These are phyloP conservation scores for Fusarium buxicola DNA, from an alignment of 2,329 filamentous ascomycete genomes.

Conservation along the genomic window DNA sequence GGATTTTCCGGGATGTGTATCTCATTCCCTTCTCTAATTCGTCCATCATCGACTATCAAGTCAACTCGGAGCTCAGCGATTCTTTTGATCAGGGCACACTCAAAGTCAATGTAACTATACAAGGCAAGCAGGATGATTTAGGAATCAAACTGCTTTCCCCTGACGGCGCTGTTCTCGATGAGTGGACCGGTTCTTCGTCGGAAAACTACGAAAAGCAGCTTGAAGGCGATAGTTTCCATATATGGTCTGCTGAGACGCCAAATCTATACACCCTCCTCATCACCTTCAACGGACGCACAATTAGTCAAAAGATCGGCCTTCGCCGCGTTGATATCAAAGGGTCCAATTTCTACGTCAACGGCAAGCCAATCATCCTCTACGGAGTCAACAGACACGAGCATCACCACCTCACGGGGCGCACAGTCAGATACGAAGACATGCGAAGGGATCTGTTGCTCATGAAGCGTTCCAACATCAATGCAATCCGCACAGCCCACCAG, in stretches of 20 bases:
- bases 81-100: conserved; percentile 64
- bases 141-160: conserved; percentile 52
- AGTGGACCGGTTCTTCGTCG: conserved; percentile 38
- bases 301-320: conserved; percentile 72
- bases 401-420: conserved; percentile 70
- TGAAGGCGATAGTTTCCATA: conserved; percentile 62
- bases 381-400: conserved; percentile 80
- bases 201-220: conserved; percentile 56
- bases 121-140: conserved; percentile 58
- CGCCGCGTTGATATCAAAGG: conserved; percentile 70
- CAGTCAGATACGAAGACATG: conserved; percentile 71
- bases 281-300: conserved; percentile 50
- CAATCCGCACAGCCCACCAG: conserved; percentile 76
- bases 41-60: conserved; percentile 53
- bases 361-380: conserved; percentile 71
- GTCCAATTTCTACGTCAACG: conserved; percentile 73
- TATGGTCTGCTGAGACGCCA: conserved; percentile 78
- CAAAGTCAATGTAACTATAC: conserved; percentile 60
- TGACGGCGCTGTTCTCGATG: conserved; percentile 46
- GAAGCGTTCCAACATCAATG: conserved; percentile 78
- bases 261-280: conserved; percentile 66
- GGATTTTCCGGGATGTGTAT: conserved; percentile 76
- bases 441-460: conserved; percentile 71
- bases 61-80: conserved; percentile 68
- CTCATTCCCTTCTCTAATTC: conserved; percentile 69